Evolutionary conservation across 257 asterid species (phyloP).

Genomic region (Anisodus acutangulus): DNA sequence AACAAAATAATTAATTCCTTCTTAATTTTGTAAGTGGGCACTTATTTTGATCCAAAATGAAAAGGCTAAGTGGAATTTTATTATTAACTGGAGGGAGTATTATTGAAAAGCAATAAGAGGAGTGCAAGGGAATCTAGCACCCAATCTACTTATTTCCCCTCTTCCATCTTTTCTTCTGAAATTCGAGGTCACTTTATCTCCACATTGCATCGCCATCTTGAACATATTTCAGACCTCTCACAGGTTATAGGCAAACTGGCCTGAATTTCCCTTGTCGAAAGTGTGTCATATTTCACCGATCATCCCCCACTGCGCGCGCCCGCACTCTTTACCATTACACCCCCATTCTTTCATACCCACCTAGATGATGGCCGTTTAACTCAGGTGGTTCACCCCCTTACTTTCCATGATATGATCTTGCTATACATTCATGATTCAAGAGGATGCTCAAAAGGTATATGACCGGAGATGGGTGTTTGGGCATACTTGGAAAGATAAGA

Average conservation of each 20-base stretch:
- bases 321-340: background rate
- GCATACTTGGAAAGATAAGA: too few relatives aligned
- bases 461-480: background rate
- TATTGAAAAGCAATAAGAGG: conserved; percentile 8
- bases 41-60: too few relatives aligned
- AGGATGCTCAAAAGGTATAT: background rate
- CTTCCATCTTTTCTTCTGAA: conserved; percentile 11
- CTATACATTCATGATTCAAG: conserved; percentile 14
- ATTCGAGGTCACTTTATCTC: background rate
- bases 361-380: background rate
- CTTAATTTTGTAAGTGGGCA: too few relatives aligned
- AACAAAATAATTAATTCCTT: too few relatives aligned
- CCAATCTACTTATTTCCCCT: background rate
- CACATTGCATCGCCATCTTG: background rate
- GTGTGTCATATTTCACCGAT: background rate
- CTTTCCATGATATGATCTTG: conserved; percentile 21
- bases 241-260: background rate
- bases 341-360: conserved; percentile 5
- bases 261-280: background rate
- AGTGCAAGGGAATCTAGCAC: conserved; percentile 9
- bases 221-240: conserved; percentile 12
- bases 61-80: too few relatives aligned
- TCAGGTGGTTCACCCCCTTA: background rate
- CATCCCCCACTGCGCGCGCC: background rate
- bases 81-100: background rate